Conservation (phyloP, 768 basidiomycete species). For the Omphalotus guepiniiformis region DNA sequence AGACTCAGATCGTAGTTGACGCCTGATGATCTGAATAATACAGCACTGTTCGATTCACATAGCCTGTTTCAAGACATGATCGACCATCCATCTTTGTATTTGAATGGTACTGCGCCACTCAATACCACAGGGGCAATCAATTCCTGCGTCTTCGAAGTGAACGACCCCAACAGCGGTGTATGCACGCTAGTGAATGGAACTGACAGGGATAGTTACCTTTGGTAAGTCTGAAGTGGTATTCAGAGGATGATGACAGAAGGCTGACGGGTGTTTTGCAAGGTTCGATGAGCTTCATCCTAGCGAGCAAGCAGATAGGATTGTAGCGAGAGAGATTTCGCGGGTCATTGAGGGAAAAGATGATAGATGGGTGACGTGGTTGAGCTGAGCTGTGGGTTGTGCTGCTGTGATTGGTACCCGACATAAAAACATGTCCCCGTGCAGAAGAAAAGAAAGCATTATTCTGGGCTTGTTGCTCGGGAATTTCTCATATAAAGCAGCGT, state of each 20-base stretch:
- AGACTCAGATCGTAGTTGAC: no score
- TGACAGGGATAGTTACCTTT: constrained; percentile 55
- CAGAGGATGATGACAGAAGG: constrained; percentile 1
- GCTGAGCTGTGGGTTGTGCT: constrained; percentile 17
- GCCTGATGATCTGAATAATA: neutral
- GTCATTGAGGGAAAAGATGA: constrained; percentile 40
- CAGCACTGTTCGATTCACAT: constrained; percentile 41
- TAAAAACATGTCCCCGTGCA: no score
- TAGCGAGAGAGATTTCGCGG: constrained; percentile 47
- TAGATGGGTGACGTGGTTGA: constrained; percentile 49
- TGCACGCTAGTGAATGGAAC: constrained; percentile 37
- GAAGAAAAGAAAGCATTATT: no score
- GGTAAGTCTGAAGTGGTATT: constrained; percentile 36
- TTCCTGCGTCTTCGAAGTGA: constrained; percentile 26
- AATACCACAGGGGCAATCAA: constrained; percentile 37
- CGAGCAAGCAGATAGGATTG: constrained; percentile 51
- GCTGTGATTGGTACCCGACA: no score
- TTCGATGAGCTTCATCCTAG: constrained; percentile 60
- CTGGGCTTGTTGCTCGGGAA: no score
- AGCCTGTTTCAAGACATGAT: constrained; percentile 38
- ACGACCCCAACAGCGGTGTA: constrained; percentile 23
- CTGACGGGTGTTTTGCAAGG: constrained; percentile 21
- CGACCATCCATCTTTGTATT: constrained; percentile 31
- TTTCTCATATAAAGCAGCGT: no score
- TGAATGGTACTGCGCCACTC: constrained; percentile 48